phyloP scores from a whole-genome alignment of 768 basidiomycete species.

The Lactarius sanguifluus region DNA sequence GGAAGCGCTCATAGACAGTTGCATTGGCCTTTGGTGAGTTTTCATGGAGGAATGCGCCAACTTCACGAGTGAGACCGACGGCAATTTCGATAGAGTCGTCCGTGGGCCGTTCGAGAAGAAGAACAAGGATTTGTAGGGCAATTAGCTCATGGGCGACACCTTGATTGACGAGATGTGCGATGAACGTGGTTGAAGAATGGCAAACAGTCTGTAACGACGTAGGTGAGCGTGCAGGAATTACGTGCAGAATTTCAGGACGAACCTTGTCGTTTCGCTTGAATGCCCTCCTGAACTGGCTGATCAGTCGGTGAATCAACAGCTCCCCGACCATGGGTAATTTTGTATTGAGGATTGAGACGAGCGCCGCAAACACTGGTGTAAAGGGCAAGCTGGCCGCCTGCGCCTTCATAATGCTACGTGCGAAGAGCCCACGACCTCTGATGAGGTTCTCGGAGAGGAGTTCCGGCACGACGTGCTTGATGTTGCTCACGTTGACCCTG shows the following conservation, averaged over 20 bases:
- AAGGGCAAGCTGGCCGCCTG: conserved; percentile 96
- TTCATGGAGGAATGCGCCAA: conserved; percentile 91
- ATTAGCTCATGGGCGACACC: conserved; percentile 91
- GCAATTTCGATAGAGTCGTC: conserved; percentile 99
- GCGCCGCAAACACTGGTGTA: conserved; percentile 93
- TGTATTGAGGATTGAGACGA: conserved; percentile 94
- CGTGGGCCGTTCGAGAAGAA: conserved; percentile 93
- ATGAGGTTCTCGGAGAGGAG: conserved; percentile 93
- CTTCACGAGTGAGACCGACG: conserved; percentile 96
- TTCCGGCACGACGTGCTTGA: conserved; percentile 90
- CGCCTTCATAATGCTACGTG: conserved; percentile 96
- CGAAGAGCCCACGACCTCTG: conserved; percentile 88
- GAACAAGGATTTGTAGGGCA: conserved; percentile 90
- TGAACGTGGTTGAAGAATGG: conserved; percentile 88
- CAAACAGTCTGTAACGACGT: conserved; percentile 73
- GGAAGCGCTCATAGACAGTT: conserved; percentile 94
- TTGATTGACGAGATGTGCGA: conserved; percentile 58
- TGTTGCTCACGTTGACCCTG: conserved; percentile 95
- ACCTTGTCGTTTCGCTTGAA: conserved; percentile 99
- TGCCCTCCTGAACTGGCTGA: conserved; percentile 91
- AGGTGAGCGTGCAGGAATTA: conserved; percentile 11
- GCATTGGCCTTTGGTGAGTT: conserved; percentile 94
- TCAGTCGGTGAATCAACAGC: conserved; percentile 79
- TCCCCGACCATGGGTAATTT: conserved; percentile 97
- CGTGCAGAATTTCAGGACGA: conserved; percentile 29